Evolutionary conservation across 441 rosid species (phyloP), one percentile per base, ranked within the genome.

Genomic region (Populus hybrid): DNA sequence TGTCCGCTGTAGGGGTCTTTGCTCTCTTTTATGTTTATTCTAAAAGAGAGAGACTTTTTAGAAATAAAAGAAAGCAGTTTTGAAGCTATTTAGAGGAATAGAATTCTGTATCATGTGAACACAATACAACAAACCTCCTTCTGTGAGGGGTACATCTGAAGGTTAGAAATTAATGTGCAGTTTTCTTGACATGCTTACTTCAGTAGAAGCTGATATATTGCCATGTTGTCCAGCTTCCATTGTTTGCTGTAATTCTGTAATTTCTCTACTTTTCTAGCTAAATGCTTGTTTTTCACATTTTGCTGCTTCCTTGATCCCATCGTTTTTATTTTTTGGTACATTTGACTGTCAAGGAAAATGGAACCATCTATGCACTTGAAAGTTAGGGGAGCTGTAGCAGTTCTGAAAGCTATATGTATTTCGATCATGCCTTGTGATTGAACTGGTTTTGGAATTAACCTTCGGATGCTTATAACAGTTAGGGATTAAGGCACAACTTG

Each of bases 1-100:
- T 89, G 75, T 89, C 87, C 14, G 94, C 74, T 1, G 83, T 86
- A 30, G 88, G 84, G 65, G 84, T 91, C 72, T 79, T 94, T 85
- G 88, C 87, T 76, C 83, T 95, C 36, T 81, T 74, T 74, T 91
- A 88, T 73, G 85, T 83, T 70, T 89, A 84, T 76, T 77, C 83
- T 18, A 91, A 87, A 83, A 86, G 93, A 28, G 94, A 89, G 76
- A 85, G 80, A 74, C 88, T 94, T 78, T 88, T 95, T 79, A 88
- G 82, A 83, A 92, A 87, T 83, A 94, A 95, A 83, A 88, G 95
- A 85, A 95, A 95, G 89, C 99, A 92, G 83, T 92, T 95, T 87
- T 95, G 93, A 92, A 80, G 86, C 71, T 79, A 68, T 80, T 53
- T 81, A 74, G 75, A 72, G 46, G 79, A 76, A 57, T 74, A 57